These are phyloP conservation scores for Aspergillus heteromorphus DNA, from an alignment of 495 filamentous ascomycete genomes.

Conservation along the genomic window DNA sequence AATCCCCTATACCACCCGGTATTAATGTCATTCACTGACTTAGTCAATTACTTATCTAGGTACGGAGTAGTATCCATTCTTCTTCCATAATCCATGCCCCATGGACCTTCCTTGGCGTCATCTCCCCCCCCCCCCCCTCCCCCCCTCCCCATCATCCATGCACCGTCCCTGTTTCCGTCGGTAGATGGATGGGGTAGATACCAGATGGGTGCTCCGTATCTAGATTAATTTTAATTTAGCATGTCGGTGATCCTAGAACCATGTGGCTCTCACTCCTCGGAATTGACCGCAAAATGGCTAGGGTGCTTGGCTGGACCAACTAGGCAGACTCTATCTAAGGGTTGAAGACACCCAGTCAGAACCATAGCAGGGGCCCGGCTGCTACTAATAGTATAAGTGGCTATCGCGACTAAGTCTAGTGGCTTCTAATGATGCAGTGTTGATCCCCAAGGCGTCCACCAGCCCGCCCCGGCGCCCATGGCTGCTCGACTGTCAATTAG, in stretches of 20 bases:
- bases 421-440: conserved; percentile 6
- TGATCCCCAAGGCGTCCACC: conserved; percentile 3
- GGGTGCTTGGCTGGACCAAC: background rate
- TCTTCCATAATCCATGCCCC: background rate
- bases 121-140: no score
- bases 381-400: no score
- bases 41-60: no score
- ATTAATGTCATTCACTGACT: no score
- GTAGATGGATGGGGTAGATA: no score
- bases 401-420: background rate
- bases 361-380: no score
- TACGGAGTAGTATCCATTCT: background rate
- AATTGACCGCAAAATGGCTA: background rate
- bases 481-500: background rate
- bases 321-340: no score
- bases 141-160: no score
- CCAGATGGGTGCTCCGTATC: no score
- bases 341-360: no score
- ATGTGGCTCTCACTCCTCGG: background rate
- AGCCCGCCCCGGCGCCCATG: background rate
- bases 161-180: background rate
- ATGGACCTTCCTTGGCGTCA: background rate
- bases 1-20: no score
- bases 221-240: background rate
- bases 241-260: background rate